Evolutionary conservation across 176 grass and related monocot species (phyloP), one percentile per base, ranked within the genome.

Genomic region (Oropetium thomaeum): DNA sequence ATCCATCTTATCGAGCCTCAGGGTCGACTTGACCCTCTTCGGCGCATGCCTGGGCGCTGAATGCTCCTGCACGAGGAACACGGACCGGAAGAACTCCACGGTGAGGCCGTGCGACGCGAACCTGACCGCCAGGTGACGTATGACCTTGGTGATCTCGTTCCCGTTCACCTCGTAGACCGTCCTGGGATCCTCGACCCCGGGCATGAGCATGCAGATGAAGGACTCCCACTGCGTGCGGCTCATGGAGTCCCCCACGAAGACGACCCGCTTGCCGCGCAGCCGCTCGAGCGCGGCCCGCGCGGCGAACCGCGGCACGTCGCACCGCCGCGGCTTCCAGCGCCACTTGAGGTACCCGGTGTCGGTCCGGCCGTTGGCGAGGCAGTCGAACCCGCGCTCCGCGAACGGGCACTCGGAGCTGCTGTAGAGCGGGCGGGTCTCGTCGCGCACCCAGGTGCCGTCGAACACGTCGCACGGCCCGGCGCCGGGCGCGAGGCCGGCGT

Each of bases 181-280:
- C 62, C 81, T 77, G 66, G 84, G 89, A 32, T 99, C 87, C 30
- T 81, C 71, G 71, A 99, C 91, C 28, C 87, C 96, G 25, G 85
- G 62, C 96, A 95, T 95, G 37, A 99, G 89, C 96, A 99, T 95
- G 80, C 96, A 99, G 72, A 99, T 95, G 76, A 99, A 92, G 28
- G 96, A 99, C 23, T 99, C 96, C 96, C 96, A 99, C 69, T 95
- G 96, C 17, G 96, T 90, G 85, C 96, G 96, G 82, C 96, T 99
- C 96, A 99, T 99, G 26, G 96, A 99, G 51, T 99, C 96, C 25
- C 96, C 96, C 16, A 99, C 87, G 73, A 99, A 95, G 12, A 99
- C 82, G 43, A 99, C 89, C n/a, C 88, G 79, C 75, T 95, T 92
- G 34, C 89, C 92, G 26, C 86, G 86, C 22, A 99, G 91, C 69